A percentile compares a stretch with the other conserved stretches of the same genome.
Evolutionary conservation across 805 yeast species (phyloP).

Genomic region (Wickerhamomyces pijperi): DNA sequence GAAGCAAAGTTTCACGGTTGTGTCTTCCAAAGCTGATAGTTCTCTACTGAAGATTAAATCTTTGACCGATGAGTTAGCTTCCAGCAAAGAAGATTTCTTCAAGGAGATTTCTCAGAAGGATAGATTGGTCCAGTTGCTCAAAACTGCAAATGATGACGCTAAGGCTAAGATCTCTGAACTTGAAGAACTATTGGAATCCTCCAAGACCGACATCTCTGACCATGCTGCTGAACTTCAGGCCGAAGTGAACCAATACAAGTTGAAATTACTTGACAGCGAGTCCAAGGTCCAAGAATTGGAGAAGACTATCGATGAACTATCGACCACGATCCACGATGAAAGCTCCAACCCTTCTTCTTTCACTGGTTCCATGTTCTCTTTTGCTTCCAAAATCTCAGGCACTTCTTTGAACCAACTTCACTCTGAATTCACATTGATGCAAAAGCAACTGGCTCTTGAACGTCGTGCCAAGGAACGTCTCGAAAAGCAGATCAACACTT

Average conservation of each 20-base stretch:
- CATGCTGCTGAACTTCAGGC: conserved; percentile 52
- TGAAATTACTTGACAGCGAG: conserved; percentile 36
- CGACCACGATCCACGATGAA: conserved; percentile 10
- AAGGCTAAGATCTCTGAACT: conserved; percentile 40
- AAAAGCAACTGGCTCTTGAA: conserved; percentile 58
- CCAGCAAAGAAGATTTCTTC: conserved; percentile 37
- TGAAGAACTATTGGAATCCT: conserved; percentile 26
- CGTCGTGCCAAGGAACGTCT: conserved; percentile 59
- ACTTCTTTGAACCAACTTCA: conserved; percentile 57
- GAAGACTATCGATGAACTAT: conserved; percentile 31
- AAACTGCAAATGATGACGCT: conserved; percentile 41
- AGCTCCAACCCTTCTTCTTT: conserved; percentile 10
- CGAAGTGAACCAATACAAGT: conserved; percentile 44
- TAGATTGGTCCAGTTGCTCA: conserved; percentile 45
- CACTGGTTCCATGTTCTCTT: conserved; percentile 26
- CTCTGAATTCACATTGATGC: conserved; percentile 51
- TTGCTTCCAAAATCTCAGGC: conserved; percentile 33
- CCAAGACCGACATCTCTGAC: conserved; percentile 20
- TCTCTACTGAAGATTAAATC: conserved; percentile 33
- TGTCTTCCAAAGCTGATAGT: conserved; percentile 29
- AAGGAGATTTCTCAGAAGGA: conserved; percentile 54
- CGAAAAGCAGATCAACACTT: conserved; percentile 57
- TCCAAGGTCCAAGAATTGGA: conserved; percentile 29
- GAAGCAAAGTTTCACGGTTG: conserved; percentile 23
- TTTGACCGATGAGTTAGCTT: conserved; percentile 30